A percentile compares a stretch with the other conserved stretches of the same genome.
These are phyloP conservation scores for Lasiodiplodia sp. DNA, from an alignment of 2,329 filamentous ascomycete species.

Conservation along the genomic window DNA sequence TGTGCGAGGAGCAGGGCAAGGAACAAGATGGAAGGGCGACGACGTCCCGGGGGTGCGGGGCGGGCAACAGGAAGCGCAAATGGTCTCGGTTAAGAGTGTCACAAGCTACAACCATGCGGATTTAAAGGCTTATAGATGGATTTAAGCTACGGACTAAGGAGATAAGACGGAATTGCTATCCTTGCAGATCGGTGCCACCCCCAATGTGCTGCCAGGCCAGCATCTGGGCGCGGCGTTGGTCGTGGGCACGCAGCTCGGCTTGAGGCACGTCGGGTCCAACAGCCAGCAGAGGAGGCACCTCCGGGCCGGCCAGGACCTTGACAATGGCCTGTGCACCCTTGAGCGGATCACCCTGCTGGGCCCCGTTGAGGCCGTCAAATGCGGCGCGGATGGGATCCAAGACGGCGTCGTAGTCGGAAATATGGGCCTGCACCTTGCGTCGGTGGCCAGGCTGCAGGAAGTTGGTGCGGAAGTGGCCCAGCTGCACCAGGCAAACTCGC, in stretches of 20 bases:
- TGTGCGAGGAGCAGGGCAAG: not conserved
- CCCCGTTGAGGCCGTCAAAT: not conserved
- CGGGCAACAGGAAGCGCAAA: not conserved
- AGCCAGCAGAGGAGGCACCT: not conserved
- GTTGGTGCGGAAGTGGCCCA: conserved; percentile 60
- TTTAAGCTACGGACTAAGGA: not conserved
- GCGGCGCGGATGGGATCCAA: not conserved
- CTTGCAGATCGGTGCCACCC: not conserved
- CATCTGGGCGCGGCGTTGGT: not conserved
- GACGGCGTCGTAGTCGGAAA: not conserved
- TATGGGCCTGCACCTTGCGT: not conserved
- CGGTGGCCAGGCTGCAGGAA: conserved; percentile 45
- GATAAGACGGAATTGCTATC: conserved; percentile 1
- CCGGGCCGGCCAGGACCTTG: not conserved
- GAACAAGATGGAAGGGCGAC: not conserved
- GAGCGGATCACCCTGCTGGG: not conserved
- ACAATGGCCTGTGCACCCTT: not conserved
- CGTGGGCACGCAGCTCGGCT: conserved; percentile 1
- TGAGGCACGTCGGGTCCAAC: not conserved
- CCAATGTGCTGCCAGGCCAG: not conserved
- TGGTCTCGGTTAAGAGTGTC: not conserved
- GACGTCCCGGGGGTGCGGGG: not conserved
- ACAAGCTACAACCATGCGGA: not conserved
- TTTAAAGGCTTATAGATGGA: not conserved
- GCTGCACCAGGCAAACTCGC: conserved; percentile 55